Conservation (phyloP, 2,329 filamentous ascomycete species). For the Botryotinia convoluta region DNA sequence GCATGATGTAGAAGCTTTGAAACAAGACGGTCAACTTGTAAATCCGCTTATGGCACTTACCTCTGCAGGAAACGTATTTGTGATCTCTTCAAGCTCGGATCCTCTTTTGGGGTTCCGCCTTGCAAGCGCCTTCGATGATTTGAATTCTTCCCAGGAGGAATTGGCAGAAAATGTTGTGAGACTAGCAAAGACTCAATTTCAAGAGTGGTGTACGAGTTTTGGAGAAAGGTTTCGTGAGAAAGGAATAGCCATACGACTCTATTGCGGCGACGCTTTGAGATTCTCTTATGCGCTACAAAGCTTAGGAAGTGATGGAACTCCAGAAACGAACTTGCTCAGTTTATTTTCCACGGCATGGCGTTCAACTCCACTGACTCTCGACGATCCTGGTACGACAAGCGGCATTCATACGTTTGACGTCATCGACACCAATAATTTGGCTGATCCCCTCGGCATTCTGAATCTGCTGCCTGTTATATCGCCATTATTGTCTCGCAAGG, state of each 20-base stretch:
- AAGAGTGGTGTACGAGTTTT: constrained; percentile 16
- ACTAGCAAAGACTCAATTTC: constrained; percentile 16
- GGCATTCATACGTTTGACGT: background rate
- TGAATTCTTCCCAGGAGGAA: background rate
- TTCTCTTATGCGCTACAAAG: constrained; percentile 22
- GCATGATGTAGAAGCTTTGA: background rate
- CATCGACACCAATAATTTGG: constrained; percentile 26
- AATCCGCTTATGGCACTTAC: constrained; percentile 24
- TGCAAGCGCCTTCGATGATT: constrained; percentile 19
- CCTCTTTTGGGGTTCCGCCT: constrained; percentile 23
- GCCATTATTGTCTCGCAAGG: constrained; percentile 19
- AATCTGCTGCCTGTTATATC: constrained; percentile 22
- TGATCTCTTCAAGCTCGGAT: constrained; percentile 21
- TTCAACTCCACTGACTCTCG: background rate
- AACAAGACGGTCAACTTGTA: background rate
- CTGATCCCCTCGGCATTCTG: constrained; percentile 21
- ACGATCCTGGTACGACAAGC: background rate
- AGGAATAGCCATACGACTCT: constrained; percentile 18
- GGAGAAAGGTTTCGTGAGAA: background rate
- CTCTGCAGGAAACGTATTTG: background rate
- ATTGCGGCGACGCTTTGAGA: constrained; percentile 23
- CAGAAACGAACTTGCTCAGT: background rate
- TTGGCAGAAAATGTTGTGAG: background rate
- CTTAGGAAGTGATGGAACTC: background rate
- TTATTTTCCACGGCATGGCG: background rate